Evolutionary conservation across 768 basidiomycete genomes (phyloP), one percentile per base, ranked within the genome.

Genomic region (Clitopilus passeckerianus): DNA sequence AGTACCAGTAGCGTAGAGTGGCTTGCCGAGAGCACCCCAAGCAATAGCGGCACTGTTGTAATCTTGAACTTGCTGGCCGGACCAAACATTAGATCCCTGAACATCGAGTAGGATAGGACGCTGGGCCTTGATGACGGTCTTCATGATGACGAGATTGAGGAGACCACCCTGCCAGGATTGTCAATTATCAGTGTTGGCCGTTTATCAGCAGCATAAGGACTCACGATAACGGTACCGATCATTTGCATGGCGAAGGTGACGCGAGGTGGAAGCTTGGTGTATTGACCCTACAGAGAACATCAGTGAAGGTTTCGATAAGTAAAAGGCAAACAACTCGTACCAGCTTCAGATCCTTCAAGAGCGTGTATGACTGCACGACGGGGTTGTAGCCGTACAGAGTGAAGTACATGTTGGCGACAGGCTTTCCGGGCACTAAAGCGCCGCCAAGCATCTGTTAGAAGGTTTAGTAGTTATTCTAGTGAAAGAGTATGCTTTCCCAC

Each of bases 221-320:
- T 27, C 63, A 80, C 80, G 24, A 86, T 71, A 34, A 86, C 69
- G 14, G 84, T 79, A 3, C 86, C 85, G 46, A 79, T 64, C 18
- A 71, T 68, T 65, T 87, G 85, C 5, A 82, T 79, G 14, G 71
- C 67, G 64, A 87, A 86, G 4, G 85, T 80, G 44, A 76, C 75
- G n/a, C 81, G 76, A 5, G 86, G 86, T 12, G 85, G 82, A 18
- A 86, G 75, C 70, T 86, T 86, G 15, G 78, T 74, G 64, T 77
- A 72, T 61, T 77, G 75, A 43, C 70, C 72, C 68, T 74, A 52
- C 63, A 53, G 27, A 56, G 54, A 20, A 30, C 57, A 59, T 75
- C 16, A 20, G 7, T 20, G 16, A 30, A 16, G 34, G 15, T 33
- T 14, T 12, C 12, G 6, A 34, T 1, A 16, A 65, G 5, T 1